These are phyloP conservation scores for Beauveria sp. DNA, from an alignment of 2,329 filamentous ascomycete genomes.

Conservation along the genomic window DNA sequence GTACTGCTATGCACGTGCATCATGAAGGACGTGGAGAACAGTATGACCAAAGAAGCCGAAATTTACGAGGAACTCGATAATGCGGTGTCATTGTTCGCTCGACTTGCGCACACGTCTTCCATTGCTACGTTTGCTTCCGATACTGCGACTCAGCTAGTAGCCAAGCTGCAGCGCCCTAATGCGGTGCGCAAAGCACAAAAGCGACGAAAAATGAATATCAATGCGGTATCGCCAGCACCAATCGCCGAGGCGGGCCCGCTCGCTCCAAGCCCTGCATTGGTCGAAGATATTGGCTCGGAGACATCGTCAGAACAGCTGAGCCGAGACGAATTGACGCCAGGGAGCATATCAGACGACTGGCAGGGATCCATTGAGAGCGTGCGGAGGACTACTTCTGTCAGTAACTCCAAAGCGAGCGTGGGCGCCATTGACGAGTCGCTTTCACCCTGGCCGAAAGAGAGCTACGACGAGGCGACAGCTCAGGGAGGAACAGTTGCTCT, in stretches of 20 bases:
- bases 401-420: neutral
- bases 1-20: conserved; percentile 43
- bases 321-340: neutral
- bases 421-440: conserved; percentile 6
- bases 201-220: neutral
- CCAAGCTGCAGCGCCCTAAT: neutral
- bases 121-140: neutral
- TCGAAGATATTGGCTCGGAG: neutral
- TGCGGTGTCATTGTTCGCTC: conserved; percentile 1
- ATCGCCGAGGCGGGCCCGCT: neutral
- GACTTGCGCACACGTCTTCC: neutral
- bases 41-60: conserved; percentile 23
- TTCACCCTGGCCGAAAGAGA: neutral
- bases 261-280: neutral
- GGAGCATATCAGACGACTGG: conserved; percentile 2
- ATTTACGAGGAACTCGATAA: conserved; percentile 2
- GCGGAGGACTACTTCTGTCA: neutral
- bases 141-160: neutral
- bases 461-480: neutral
- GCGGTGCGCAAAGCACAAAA: neutral
- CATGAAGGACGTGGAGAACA: conserved; percentile 36
- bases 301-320: conserved; percentile 1
- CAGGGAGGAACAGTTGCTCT: neutral
- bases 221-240: neutral
- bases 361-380: neutral